A percentile compares a stretch with the other conserved stretches of the same genome.
phyloP scores from a whole-genome alignment of 805 yeast species.

The Starmerella vitae region DNA sequence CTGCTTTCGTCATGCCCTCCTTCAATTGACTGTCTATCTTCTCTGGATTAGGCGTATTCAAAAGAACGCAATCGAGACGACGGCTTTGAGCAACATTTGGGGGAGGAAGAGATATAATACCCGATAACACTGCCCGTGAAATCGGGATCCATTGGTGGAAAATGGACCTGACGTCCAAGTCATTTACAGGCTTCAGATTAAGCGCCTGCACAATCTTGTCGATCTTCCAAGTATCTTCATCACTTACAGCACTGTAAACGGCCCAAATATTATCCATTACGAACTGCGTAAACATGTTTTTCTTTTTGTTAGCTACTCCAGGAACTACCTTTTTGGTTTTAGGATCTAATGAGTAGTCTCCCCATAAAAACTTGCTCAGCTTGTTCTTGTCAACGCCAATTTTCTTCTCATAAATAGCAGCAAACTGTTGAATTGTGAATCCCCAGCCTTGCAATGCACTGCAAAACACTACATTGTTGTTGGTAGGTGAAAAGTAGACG shows the following conservation, averaged over 20 bases:
- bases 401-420: slow-evolving; percentile 71
- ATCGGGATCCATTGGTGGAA: slow-evolving; percentile 93
- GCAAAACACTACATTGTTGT: slow-evolving; percentile 73
- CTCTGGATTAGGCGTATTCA: slow-evolving; percentile 40
- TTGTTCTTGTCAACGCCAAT: slow-evolving; percentile 71
- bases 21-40: slow-evolving; percentile 36
- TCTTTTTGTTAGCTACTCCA: slow-evolving; percentile 36
- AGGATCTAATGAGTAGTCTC: slow-evolving; percentile 80
- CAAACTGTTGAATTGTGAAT: slow-evolving; percentile 75
- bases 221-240: slow-evolving; percentile 55
- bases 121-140: slow-evolving; percentile 67
- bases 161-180: slow-evolving; percentile 40
- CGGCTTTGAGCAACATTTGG: slow-evolving; percentile 63
- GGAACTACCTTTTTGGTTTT: slow-evolving; percentile 73
- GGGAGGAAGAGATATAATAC: slow-evolving; percentile 79
- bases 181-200: slow-evolving; percentile 45
- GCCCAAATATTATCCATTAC: slow-evolving; percentile 88
- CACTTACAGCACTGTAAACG: slow-evolving; percentile 55
- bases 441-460: slow-evolving; percentile 98
- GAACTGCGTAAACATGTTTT: slow-evolving; percentile 77
- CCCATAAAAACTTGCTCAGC: slow-evolving; percentile 85
- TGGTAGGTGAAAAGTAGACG: slow-evolving; percentile 83
- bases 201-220: slow-evolving; percentile 63
- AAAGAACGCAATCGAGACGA: slow-evolving; percentile 55
- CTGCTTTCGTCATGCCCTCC: slow-evolving; percentile 52